Percentiles rank a stretch among this genome's conserved stretches.
Conservation (phyloP, 805 yeast genomes). For the Yamadazyma insecticola region DNA sequence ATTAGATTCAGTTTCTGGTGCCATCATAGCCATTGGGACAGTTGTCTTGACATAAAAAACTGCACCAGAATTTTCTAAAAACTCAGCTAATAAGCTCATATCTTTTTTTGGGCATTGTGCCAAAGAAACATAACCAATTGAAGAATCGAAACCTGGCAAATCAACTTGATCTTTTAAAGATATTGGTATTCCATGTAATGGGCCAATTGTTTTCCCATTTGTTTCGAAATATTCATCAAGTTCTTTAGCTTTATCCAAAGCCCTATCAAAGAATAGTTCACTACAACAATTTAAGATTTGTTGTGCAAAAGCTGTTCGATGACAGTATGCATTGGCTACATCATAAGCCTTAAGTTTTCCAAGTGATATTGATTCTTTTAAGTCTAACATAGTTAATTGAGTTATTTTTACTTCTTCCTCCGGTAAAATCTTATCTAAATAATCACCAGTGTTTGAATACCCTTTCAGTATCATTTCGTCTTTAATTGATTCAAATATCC, state of each 20-base stretch:
- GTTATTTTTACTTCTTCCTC: slow-evolving; percentile 9
- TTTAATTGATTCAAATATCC: slow-evolving; percentile 1
- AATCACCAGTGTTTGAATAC: slow-evolving; percentile 4
- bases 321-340: slow-evolving; percentile 52
- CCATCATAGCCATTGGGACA: slow-evolving; percentile 19
- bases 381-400: slow-evolving; percentile 2
- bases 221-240: slow-evolving; percentile 13
- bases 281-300: slow-evolving; percentile 42
- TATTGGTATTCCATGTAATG: slow-evolving; percentile 18
- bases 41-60: slow-evolving; percentile 19
- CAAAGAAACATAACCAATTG: slow-evolving; percentile 16
- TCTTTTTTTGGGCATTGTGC: slow-evolving; percentile 9
- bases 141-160: slow-evolving; percentile 14
- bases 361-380: slow-evolving; percentile 1
- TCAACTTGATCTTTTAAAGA: slow-evolving; percentile 21
- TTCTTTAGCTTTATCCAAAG: slow-evolving; percentile 13
- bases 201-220: slow-evolving; percentile 7
- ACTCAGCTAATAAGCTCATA: slow-evolving; percentile 5
- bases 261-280: slow-evolving; percentile 30
- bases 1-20: slow-evolving; percentile 16
- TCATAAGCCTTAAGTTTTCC: too few species aligned
- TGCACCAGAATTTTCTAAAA: slow-evolving; percentile 13
- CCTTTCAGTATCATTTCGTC: slow-evolving; percentile 4
- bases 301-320: slow-evolving; percentile 55
- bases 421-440: slow-evolving; percentile 7